A percentile compares a stretch with the other conserved stretches of the same genome.
These are phyloP conservation scores for Phytophthora cajani DNA, from an alignment of 352 stramenopile genomes.

Conservation along the genomic window DNA sequence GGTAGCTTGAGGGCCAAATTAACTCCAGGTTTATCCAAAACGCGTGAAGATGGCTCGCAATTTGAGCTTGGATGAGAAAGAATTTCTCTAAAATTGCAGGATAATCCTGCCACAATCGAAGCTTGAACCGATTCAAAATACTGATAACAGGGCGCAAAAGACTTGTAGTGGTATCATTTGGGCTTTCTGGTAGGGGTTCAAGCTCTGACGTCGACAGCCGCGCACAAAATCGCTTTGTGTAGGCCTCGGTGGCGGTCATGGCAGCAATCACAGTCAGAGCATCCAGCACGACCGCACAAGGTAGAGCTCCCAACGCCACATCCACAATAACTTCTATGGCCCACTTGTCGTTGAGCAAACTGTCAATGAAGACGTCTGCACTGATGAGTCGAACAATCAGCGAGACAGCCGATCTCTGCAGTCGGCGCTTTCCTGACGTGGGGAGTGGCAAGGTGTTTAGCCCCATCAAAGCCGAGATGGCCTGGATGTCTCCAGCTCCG, in stretches of 20 bases:
- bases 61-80: slow-evolving; percentile 24
- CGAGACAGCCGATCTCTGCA: slow-evolving; percentile 19
- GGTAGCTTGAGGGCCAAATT: slow-evolving; percentile 20
- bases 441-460: not conserved
- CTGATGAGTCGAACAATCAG: slow-evolving; percentile 22
- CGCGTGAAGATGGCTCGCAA: not conserved
- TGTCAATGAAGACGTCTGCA: slow-evolving; percentile 21
- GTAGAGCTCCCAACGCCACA: slow-evolving; percentile 16
- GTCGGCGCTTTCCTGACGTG: slow-evolving; percentile 1
- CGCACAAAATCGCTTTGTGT: slow-evolving; percentile 23
- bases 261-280: slow-evolving; percentile 13
- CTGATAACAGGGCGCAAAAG: slow-evolving; percentile 1
- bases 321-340: slow-evolving; percentile 21
- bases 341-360: slow-evolving; percentile 22
- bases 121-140: slow-evolving; percentile 27
- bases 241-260: slow-evolving; percentile 17
- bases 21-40: slow-evolving; percentile 23
- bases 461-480: slow-evolving; percentile 9
- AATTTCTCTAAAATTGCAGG: slow-evolving; percentile 21
- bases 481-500: slow-evolving; percentile 7
- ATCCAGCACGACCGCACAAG: slow-evolving; percentile 17
- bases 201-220: not conserved
- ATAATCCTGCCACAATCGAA: slow-evolving; percentile 21
- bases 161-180: not conserved
- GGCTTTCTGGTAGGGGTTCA: not conserved